A percentile compares a stretch with the other conserved stretches of the same genome.
Conservation (phyloP, 352 stramenopile species). For the Phytophthora megakarya region DNA sequence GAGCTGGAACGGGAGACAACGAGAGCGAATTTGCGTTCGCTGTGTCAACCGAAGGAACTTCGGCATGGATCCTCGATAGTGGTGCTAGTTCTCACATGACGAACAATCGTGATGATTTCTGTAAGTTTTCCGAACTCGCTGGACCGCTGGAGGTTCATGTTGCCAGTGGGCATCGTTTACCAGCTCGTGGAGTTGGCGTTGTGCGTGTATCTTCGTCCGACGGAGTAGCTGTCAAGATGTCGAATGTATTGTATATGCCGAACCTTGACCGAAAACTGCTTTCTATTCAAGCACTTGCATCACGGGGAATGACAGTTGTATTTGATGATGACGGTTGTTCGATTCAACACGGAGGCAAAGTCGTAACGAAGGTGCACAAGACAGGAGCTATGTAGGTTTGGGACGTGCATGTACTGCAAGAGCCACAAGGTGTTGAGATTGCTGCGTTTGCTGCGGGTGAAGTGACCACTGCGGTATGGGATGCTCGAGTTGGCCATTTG, state of each 20-base stretch:
- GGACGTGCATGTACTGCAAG: constrained; percentile 6
- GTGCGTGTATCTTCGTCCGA: constrained; percentile 11
- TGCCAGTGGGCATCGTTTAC: no score
- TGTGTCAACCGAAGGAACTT: no score
- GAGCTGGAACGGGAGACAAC: not conserved
- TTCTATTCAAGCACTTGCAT: constrained; percentile 16
- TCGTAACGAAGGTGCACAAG: not conserved
- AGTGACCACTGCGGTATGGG: constrained; percentile 7
- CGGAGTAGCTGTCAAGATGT: constrained; percentile 14
- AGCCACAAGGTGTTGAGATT: not conserved
- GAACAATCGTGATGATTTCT: no score
- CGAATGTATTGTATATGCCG: not conserved
- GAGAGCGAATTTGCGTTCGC: not conserved
- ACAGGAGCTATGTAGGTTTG: not conserved
- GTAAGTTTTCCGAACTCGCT: no score
- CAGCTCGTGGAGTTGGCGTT: constrained; percentile 6
- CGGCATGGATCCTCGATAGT: no score
- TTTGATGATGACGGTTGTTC: constrained; percentile 11
- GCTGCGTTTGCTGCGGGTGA: not conserved
- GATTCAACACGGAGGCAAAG: constrained; percentile 7
- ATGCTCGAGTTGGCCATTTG: constrained; percentile 21
- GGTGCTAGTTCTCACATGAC: no score
- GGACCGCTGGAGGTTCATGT: no score
- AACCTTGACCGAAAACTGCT: constrained; percentile 22
- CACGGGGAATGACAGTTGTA: constrained; percentile 4